Evolutionary conservation across 139 green algal genomes (phyloP), one percentile per base, ranked within the genome.

Genomic region (Chlorella sp.): DNA sequence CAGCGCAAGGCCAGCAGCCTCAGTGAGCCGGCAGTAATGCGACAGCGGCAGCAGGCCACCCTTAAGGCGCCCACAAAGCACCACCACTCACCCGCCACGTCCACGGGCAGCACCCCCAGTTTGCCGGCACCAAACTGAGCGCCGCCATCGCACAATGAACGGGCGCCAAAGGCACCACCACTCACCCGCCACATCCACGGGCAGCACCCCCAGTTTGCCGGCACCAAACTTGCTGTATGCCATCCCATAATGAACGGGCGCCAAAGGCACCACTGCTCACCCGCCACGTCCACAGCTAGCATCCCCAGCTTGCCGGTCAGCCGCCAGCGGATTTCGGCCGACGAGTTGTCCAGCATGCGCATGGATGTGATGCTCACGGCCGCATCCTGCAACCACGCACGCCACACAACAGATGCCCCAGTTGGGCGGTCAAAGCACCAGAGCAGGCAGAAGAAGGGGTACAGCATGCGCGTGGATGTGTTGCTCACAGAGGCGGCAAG

Each of bases 271-370:
- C 51, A 24, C 11, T 20, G 51, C 56, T 70, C 81, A 40, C 86
- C 60, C 3, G 81, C 85, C 38, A 92, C 78, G 41, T 88, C 84
- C 1, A 92, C 58, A 8, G 82, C 74, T 30, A 90, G 34, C 36
- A 78, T 30, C 17, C 54, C 82, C 26, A 92, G 51, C 38, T 32
- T 79, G 44, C 93, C 93, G 1, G 60, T 82, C 67, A 95, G 46
- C 32, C 62, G 60, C 89, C 92, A 96, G 28, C 72, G 30, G 46
- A 96, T 85, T 51, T 83, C 58, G 0, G 86, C 89, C 7, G 78
- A 89, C 46, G 78, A 72, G 74, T 85, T 90, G 87, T 94, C 87
- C 4, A 93, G 40, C 92, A 96, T 96, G 38, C 70, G 74, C 84
- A 96, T 36, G 68, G 72, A 74, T 2, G 54, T 79, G 1, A 96